Evolutionary conservation across 202 grass and related monocot species (phyloP).

Genomic region (Musa balbisiana): DNA sequence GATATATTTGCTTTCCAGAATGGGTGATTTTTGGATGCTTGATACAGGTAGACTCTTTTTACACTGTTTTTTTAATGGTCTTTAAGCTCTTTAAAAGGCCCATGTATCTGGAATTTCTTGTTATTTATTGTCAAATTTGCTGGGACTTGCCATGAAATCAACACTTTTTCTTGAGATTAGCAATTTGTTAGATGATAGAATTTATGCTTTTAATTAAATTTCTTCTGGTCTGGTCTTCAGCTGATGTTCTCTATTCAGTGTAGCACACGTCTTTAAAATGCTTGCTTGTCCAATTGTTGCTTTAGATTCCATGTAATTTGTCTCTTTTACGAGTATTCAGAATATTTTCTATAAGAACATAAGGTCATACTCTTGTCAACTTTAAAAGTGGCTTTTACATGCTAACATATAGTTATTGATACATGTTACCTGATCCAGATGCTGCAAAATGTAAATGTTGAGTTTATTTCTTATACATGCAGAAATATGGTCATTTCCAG

Average conservation of each 20-base stretch:
- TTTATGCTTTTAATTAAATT: background rate
- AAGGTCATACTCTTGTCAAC: too few relatives aligned
- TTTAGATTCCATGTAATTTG: background rate
- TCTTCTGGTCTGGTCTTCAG: background rate
- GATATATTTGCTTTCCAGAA: constrained; percentile 30
- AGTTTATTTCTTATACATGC: too few relatives aligned
- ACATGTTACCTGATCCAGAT: too few relatives aligned
- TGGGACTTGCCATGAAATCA: background rate
- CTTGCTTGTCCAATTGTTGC: background rate
- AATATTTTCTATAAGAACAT: too few relatives aligned
- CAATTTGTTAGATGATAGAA: background rate
- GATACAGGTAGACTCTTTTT: constrained; percentile 55
- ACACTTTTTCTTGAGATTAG: background rate
- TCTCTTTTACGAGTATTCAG: background rate
- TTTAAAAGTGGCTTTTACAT: too few relatives aligned
- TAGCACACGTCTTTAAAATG: background rate
- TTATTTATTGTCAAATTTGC: background rate
- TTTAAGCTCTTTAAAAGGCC: constrained; percentile 1
- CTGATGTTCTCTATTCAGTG: background rate
- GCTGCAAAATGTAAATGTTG: too few relatives aligned
- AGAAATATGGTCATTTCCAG: too few relatives aligned
- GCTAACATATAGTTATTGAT: too few relatives aligned
- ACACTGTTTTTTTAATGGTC: background rate
- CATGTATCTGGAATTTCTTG: background rate
- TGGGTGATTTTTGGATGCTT: constrained; percentile 99